phyloP scores from a whole-genome alignment of 2,329 filamentous ascomycete genomes.

The Hypomyces rosellus region DNA sequence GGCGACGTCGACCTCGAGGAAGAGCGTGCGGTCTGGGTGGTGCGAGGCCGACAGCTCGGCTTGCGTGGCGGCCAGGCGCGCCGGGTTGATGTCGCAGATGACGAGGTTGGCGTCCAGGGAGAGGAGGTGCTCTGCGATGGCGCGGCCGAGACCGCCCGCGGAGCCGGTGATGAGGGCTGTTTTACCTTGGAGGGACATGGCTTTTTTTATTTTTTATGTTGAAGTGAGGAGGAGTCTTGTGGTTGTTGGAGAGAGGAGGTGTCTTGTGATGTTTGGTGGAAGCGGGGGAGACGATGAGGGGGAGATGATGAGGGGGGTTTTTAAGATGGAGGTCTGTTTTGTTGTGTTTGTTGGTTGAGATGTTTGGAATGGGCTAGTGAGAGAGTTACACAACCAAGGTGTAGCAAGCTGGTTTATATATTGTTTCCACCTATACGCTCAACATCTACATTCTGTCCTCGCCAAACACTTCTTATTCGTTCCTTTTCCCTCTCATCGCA shows the following conservation, averaged over 20 bases:
- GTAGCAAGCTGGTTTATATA: no score
- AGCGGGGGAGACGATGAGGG: no score
- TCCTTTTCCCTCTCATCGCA: no score
- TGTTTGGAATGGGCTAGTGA: neutral
- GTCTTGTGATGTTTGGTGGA: neutral
- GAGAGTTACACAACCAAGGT: no score
- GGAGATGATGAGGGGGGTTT: neutral
- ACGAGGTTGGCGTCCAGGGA: constrained; percentile 25
- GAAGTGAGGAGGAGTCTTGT: no score
- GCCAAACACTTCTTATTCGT: no score
- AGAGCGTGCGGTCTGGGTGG: constrained; percentile 8
- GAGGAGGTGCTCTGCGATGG: constrained; percentile 24
- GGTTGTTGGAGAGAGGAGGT: no score
- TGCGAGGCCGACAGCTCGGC: constrained; percentile 1
- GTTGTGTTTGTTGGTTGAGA: neutral
- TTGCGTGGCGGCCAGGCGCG: constrained; percentile 11
- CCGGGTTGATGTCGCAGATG: constrained; percentile 25
- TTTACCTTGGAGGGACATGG: constrained; percentile 16
- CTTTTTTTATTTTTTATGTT: no score
- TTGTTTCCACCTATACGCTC: no score
- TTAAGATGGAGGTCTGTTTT: neutral
- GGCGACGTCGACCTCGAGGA: constrained; percentile 12
- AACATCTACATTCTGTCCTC: no score
- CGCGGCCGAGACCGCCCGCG: constrained; percentile 26
- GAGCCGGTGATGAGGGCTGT: constrained; percentile 28